Evolutionary conservation across 2,329 filamentous ascomycete species (phyloP).

Genomic region (Calonectria fujianensis): DNA sequence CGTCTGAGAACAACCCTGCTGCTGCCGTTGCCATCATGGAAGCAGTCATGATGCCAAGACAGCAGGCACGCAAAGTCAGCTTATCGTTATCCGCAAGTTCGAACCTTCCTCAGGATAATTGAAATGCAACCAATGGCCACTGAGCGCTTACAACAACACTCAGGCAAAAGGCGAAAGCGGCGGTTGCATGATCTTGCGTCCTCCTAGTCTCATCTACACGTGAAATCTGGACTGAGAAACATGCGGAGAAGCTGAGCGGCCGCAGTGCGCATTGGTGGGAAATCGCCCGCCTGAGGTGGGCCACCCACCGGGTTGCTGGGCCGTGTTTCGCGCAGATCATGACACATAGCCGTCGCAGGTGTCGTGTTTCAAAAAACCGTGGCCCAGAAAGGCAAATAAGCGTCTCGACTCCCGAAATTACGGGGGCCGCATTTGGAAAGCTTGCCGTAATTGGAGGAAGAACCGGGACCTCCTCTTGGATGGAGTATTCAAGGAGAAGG

Average conservation of each 20-base stretch:
- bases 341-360: constrained; percentile 1
- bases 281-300: constrained; percentile 14
- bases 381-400: constrained; percentile 15
- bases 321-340: constrained; percentile 3
- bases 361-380: constrained; percentile 29
- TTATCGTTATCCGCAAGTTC: background rate
- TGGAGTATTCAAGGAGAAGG: background rate
- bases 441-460: constrained; percentile 38
- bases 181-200: background rate
- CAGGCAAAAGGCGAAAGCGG: background rate
- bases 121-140: background rate
- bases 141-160: background rate
- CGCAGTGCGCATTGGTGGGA: constrained; percentile 33
- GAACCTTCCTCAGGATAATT: background rate
- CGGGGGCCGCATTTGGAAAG: constrained; percentile 30
- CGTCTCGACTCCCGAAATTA: constrained; percentile 12
- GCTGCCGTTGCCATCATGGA: background rate
- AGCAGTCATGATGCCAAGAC: constrained; percentile 1
- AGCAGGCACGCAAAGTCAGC: background rate
- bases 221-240: background rate
- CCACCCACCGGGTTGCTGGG: background rate
- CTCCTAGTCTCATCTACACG: background rate
- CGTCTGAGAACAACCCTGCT: background rate
- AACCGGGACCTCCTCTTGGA: constrained; percentile 7
- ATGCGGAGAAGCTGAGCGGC: background rate